Conservation (phyloP, 495 filamentous ascomycete species). For the Chaetomidium leptoderma region DNA sequence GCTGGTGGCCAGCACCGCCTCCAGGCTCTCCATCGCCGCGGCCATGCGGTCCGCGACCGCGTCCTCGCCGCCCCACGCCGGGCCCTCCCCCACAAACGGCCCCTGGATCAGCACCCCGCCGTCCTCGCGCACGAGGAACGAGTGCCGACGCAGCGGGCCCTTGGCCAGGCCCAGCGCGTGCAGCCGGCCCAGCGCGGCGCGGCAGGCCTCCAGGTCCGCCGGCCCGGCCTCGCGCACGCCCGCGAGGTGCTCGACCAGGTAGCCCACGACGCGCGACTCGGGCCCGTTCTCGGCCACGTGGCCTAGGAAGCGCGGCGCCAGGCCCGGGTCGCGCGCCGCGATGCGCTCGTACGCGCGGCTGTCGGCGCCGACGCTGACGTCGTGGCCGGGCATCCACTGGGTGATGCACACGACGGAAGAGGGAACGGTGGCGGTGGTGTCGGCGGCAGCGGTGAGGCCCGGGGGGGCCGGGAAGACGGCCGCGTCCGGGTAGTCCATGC, state of each 20-base stretch:
- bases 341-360: background rate
- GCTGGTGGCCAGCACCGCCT: background rate
- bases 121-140: background rate
- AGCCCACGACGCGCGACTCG: background rate
- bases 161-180: background rate
- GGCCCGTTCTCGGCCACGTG: background rate
- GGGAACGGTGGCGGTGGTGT: too few species aligned
- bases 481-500: background rate
- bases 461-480: background rate
- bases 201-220: background rate
- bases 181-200: background rate
- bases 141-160: background rate
- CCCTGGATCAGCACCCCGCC: background rate
- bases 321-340: background rate
- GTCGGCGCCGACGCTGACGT: background rate
- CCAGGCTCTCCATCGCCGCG: background rate
- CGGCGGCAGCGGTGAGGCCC: background rate
- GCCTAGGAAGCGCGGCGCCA: slow-evolving; percentile 3
- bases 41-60: background rate
- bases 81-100: background rate
- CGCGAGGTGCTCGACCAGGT: background rate
- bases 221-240: background rate
- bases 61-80: too few species aligned
- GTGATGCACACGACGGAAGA: background rate
- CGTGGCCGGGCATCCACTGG: background rate